phyloP scores from a whole-genome alignment of 2,329 filamentous ascomycete species.

The Aureobasidium musti region DNA sequence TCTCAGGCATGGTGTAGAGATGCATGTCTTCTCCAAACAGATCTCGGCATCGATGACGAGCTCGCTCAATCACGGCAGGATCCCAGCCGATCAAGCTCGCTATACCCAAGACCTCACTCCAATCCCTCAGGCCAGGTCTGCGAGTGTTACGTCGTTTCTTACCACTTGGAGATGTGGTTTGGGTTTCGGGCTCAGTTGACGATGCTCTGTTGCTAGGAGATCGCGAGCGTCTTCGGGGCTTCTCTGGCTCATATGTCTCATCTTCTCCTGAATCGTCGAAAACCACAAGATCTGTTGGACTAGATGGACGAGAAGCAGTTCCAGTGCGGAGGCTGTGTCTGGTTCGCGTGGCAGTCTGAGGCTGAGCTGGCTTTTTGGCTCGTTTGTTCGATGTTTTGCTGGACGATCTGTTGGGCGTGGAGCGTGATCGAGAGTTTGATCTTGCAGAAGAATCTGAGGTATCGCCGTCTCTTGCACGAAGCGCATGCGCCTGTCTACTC shows the following conservation, averaged over 20 bases:
- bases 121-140: constrained; percentile 63
- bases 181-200: constrained; percentile 8
- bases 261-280: constrained; percentile 23
- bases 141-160: constrained; percentile 20
- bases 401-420: background rate
- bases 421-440: constrained; percentile 6
- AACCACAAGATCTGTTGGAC: background rate
- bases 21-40: constrained; percentile 74
- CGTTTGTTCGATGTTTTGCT: background rate
- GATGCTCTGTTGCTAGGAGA: constrained; percentile 10
- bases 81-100: constrained; percentile 75
- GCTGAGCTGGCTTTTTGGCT: background rate
- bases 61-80: constrained; percentile 63
- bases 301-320: background rate
- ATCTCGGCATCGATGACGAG: constrained; percentile 71
- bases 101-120: constrained; percentile 80
- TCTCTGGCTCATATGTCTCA: constrained; percentile 18
- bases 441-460: constrained; percentile 8
- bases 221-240: background rate
- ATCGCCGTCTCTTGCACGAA: constrained; percentile 21
- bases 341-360: background rate
- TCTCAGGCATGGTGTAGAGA: constrained; percentile 59
- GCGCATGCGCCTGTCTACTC: constrained; percentile 36
- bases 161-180: constrained; percentile 7
- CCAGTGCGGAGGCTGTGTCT: background rate